These are phyloP conservation scores for Tricholoma furcatifolium DNA, from an alignment of 768 basidiomycete genomes.

Conservation along the genomic window DNA sequence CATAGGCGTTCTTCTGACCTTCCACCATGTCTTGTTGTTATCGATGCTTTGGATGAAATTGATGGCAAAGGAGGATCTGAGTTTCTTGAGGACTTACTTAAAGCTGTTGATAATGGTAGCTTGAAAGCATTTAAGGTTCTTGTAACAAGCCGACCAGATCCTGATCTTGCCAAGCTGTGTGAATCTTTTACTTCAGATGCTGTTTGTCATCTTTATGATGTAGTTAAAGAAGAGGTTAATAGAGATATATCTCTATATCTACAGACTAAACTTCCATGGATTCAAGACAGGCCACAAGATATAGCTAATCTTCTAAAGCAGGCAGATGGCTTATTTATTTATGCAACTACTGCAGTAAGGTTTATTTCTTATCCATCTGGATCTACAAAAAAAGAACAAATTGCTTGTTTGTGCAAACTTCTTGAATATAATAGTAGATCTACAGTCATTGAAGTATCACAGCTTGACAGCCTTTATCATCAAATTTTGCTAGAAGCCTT, in stretches of 20 bases:
- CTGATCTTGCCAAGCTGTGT: conserved; percentile 14
- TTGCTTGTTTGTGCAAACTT: not conserved
- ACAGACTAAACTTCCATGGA: not conserved
- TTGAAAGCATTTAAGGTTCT: conserved; percentile 21
- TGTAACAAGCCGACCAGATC: conserved; percentile 19
- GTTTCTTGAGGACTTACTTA: conserved; percentile 5
- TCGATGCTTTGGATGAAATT: conserved; percentile 13
- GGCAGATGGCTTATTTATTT: not conserved
- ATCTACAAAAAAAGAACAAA: not conserved
- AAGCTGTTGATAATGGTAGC: not conserved
- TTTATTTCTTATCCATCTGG: not conserved
- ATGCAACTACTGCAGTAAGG: not conserved
- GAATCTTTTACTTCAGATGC: conserved; percentile 14
- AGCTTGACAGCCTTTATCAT: not conserved
- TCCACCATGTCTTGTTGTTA: conserved; percentile 11
- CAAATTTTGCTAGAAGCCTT: not conserved
- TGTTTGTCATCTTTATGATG: conserved; percentile 10
- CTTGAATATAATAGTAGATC: not conserved
- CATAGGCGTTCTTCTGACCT: not conserved
- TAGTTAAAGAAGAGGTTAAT: not conserved
- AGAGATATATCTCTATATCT: not conserved
- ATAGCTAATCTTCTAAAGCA: not conserved
- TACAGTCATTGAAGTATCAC: not conserved
- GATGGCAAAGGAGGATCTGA: conserved; percentile 11
- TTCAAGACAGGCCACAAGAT: not conserved